A percentile compares a stretch with the other conserved stretches of the same genome.
These are phyloP conservation scores for Penicillium cataractarum DNA, from an alignment of 495 filamentous ascomycete species.

Conservation along the genomic window DNA sequence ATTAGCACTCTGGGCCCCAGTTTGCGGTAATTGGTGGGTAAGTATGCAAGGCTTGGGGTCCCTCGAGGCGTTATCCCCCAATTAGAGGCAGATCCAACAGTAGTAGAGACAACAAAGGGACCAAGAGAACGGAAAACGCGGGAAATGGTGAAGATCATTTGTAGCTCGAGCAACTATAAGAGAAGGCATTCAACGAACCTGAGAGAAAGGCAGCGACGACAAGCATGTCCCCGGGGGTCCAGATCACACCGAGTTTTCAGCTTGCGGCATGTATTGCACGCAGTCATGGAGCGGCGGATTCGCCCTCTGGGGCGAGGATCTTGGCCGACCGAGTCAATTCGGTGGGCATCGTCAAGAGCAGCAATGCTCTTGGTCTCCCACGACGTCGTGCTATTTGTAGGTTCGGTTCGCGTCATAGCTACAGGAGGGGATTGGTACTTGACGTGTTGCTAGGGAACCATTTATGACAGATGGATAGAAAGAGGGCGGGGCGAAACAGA, in stretches of 20 bases:
- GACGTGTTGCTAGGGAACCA: constrained; percentile 13
- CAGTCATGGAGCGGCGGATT: constrained; percentile 48
- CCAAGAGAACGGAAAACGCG: not conserved
- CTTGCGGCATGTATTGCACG: constrained; percentile 50
- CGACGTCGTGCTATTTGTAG: constrained; percentile 27
- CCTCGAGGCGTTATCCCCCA: not conserved
- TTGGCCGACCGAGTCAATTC: constrained; percentile 33
- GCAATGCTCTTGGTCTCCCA: constrained; percentile 39
- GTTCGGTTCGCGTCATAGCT: constrained; percentile 40
- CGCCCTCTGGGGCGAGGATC: constrained; percentile 41
- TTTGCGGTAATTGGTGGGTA: not conserved
- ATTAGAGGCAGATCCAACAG: not conserved
- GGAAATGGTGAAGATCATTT: not conserved
- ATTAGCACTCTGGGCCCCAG: constrained; percentile 16
- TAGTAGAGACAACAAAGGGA: not conserved
- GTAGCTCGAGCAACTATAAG: constrained; percentile 1
- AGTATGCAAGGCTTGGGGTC: not conserved
- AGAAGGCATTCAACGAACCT: constrained; percentile 29
- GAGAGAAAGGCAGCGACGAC: constrained; percentile 46
- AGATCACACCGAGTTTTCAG: constrained; percentile 48
- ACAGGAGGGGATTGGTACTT: constrained; percentile 5
- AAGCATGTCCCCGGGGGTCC: constrained; percentile 45
- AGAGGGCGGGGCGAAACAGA: not conserved
- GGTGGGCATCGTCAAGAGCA: constrained; percentile 31
- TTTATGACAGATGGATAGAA: constrained; percentile 9